Evolutionary conservation across 2,329 filamentous ascomycete species (phyloP), one percentile per base, ranked within the genome.

Genomic region (Chaetomium globosum): DNA sequence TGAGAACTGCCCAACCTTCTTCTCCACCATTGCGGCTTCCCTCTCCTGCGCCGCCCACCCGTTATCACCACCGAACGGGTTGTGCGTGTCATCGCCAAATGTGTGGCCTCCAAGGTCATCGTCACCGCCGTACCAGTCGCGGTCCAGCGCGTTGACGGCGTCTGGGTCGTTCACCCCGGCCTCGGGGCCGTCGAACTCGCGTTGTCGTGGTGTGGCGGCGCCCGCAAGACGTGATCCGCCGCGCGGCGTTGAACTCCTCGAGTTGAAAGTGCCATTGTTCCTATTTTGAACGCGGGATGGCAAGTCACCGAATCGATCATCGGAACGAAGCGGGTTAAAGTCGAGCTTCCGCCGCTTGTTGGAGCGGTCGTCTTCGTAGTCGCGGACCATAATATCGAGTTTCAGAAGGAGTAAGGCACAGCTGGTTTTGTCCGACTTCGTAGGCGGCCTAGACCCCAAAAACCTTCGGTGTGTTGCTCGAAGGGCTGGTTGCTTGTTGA

Each of bases 41-140:
- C 92, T 87, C 74, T 91, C 88, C 70, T 82, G 80, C 48, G 82
- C 83, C 68, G 93, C 92, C 77, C 89, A 89, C 75, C 89, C 88
- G 23, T 89, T 85, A 69, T 86, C 89, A 59, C 89, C 90, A 65
- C 91, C 92, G 73, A 97, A 97, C 0, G 93, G 93, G 74, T 97
- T 96, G 77, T 97, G 93, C n/a, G 88, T 84, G 68, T 97, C 93
- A 74, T 97, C 93, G 69, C 93, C 93, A 73, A 97, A 91, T 0
- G 89, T 90, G 73, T 96, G 91, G 0, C 86, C 85, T 30, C 89
- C 87, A 75, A 97, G 92, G 74, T 96, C 93, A 58, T 97, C 93
- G 73, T 96, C 93, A 56, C 91, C 91, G 26, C 87, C 88, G 73
- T 97, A 97, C 93, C 93, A 97, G 77, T 97, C 93, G 67, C 93